Evolutionary conservation across 257 asterid species (phyloP), one percentile per base, ranked within the genome.

Genomic region (Solanum tarijense): DNA sequence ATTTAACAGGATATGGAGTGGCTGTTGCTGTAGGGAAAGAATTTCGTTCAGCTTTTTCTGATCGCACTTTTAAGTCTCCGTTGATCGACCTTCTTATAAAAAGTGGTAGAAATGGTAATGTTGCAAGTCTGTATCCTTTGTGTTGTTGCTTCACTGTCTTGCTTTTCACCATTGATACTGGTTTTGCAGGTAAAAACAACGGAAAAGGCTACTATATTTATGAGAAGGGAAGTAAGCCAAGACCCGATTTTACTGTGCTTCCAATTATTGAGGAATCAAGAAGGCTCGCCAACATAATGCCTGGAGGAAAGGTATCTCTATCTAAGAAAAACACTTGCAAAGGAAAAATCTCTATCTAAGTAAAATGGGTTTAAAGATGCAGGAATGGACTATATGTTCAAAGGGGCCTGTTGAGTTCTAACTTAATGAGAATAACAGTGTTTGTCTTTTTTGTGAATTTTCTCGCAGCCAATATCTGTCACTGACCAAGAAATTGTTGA

Each of bases 1-100:
- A 97, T 92, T 83, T 97, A 88, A 96, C 99, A 83, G 99, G 99
- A 86, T 97, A 97, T 84, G 99, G 99, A 72, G 99, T 97, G 79
- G 93, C 91, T 91, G 90, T 94, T 87, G 98, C 99, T 46, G 92
- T 94, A 46, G 91, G 93, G 55, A 90, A 96, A 90, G 92, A 89
- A 86, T 94, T 94, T 89, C 73, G 93, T 48, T 71, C 90, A 35
- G 90, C 98, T 41, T 97, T 97, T 92, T 92, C 94, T 72, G 99
- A 93, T 72, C 94, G 99, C 75, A 93, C 95, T 85, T 94, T 97
- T 66, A 38, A 25, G 86, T 88, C 96, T 91, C 97, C 99, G 29
- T 89, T 97, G 91, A 88, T 94, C 72, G 95, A 94, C 68, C 98
- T 96, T 87, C 97, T 97, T 35, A 90, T 94, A 25, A 94, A 94